These are phyloP conservation scores for Leishmania braziliensis DNA, from an alignment of 208 protist genomes.

Conservation along the genomic window DNA sequence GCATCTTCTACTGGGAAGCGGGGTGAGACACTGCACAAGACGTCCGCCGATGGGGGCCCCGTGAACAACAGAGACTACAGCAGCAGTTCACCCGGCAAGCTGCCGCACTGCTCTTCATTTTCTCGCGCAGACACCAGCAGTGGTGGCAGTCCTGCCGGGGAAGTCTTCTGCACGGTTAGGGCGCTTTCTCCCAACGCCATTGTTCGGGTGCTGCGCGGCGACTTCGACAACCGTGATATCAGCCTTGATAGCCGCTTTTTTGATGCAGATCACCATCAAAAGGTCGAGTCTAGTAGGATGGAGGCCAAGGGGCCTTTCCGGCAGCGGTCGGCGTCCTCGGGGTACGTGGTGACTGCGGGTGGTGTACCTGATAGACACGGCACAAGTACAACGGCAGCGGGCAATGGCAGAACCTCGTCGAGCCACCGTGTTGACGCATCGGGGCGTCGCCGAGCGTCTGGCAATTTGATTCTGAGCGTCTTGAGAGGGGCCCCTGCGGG, in stretches of 20 bases:
- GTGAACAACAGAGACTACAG: too few species aligned
- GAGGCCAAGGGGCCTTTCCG: not conserved
- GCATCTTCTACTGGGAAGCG: not conserved
- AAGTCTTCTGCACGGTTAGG: not conserved
- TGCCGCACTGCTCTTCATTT: not conserved
- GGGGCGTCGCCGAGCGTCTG: conserved; percentile 10
- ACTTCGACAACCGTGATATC: conserved; percentile 28
- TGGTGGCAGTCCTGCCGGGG: not conserved
- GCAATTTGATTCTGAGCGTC: conserved; percentile 9
- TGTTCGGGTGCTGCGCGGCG: conserved; percentile 33
- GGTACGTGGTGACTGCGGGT: not conserved
- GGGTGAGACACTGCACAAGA: not conserved
- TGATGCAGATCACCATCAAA: not conserved
- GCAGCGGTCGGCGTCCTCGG: not conserved
- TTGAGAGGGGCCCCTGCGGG: not conserved
- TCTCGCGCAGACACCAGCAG: too few species aligned
- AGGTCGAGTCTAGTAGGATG: not conserved
- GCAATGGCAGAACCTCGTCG: not conserved
- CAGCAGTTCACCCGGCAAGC: too few species aligned
- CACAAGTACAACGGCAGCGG: not conserved
- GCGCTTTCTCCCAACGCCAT: not conserved
- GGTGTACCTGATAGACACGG: not conserved
- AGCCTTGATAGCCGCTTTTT: conserved; percentile 42
- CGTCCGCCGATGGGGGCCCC: not conserved
- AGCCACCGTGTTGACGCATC: not conserved